Base-by-base conservation (phyloP, 345 rosid species). In the Durio zibethinus region DNA sequence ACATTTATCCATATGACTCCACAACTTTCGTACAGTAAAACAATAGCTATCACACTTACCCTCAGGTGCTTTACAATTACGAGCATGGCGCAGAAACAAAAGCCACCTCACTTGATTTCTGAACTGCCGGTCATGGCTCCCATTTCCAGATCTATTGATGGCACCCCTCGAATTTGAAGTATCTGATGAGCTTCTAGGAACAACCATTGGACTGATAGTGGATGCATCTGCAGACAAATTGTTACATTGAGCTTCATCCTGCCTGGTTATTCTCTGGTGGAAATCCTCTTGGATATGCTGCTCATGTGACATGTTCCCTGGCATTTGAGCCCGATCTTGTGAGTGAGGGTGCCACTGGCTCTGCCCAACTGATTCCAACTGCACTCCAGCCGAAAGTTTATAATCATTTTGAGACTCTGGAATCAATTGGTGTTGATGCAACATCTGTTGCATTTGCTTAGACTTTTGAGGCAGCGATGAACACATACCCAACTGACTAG, bases 31-130 rank as follows among this genome's bases (percentile, higher is more conserved):
- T 57, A 81, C 97, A 54, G 81, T 86, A 62, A 83, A 74, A 66
- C 99, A 93, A 82, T 89, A 79, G 73, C n/a, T 72, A 12, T 85
- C 94, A 82, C 99, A 96, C 84, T 87, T 89, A 75, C 97, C 99
- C 85, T 89, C 97, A 29, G 95, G 90, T 42, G 92, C 87, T 72
- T 89, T 74, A 84, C 99, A 96, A 74, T 81, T 75, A 42, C 92
- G 91, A 63, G 99, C 98, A 89, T 96, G 99, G 65, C 89, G 84
- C 81, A 96, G 81, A 81, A 93, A 87, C 85, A 96, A 80, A 79
- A 96, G 92, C 99, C 99, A 96, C 78, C 80, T 91, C 82, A 84
- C 88, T 81, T 96, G 99, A 78, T 88, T 85, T 70, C 85, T 85
- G 69, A 86, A 91, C 77, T 88, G 91, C 65, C 84, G 35, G 47